These are phyloP conservation scores for Talaromyces sp. DNA, from an alignment of 2,329 filamentous ascomycete species.

Conservation along the genomic window DNA sequence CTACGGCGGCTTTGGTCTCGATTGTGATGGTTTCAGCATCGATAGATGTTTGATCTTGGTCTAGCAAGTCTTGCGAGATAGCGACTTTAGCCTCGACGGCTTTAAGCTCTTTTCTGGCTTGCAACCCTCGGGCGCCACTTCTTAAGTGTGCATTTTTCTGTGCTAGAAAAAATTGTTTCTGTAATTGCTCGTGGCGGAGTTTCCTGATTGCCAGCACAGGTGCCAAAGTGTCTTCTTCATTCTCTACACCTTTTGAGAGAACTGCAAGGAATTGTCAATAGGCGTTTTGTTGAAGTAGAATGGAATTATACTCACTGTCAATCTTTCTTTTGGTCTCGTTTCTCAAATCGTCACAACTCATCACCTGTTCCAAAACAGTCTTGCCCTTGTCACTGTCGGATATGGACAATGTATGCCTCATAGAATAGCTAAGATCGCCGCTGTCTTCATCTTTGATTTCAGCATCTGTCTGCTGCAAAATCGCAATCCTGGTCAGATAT, in stretches of 20 bases:
- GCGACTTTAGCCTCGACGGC: conserved; percentile 63
- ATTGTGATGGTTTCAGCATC: conserved; percentile 51
- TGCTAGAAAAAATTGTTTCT: conserved; percentile 60
- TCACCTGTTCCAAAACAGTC: conserved; percentile 62
- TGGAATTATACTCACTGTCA: conserved; percentile 40
- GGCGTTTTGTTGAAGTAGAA: not conserved
- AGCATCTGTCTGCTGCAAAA: conserved; percentile 62
- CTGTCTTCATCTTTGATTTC: conserved; percentile 18
- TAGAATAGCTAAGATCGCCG: conserved; percentile 6
- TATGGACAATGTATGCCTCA: conserved; percentile 6
- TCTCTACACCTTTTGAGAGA: conserved; percentile 57
- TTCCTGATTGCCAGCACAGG: conserved; percentile 57
- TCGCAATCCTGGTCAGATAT: conserved; percentile 58
- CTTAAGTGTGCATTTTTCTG: conserved; percentile 69
- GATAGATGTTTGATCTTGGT: conserved; percentile 54
- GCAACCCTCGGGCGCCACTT: conserved; percentile 69
- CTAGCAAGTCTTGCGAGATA: conserved; percentile 48
- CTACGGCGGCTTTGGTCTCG: conserved; percentile 64
- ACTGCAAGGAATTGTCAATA: conserved; percentile 24
- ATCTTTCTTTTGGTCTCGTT: conserved; percentile 58
- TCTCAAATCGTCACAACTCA: conserved; percentile 46
- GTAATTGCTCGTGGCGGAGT: conserved; percentile 58
- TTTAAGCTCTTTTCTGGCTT: conserved; percentile 69
- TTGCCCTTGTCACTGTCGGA: conserved; percentile 19
- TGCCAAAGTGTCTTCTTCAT: conserved; percentile 47